Evolutionary conservation across 768 basidiomycete species (phyloP).

Genomic region (Pleurotus tuoliensis): DNA sequence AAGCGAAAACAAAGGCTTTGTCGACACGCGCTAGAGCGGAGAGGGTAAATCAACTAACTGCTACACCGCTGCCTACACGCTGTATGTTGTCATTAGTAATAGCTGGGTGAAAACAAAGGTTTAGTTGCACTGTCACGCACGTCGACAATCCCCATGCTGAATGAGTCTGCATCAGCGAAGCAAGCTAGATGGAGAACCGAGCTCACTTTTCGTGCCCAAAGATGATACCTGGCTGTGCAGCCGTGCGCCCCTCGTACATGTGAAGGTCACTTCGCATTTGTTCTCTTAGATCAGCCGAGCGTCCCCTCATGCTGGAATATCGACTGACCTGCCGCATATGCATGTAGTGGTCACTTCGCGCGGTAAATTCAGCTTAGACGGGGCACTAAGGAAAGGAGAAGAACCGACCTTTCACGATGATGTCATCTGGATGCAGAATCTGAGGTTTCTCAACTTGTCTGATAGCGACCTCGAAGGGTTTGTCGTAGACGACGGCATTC

Average conservation of each 20-base stretch:
- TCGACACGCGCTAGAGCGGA: background rate
- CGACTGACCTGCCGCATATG: constrained; percentile 43
- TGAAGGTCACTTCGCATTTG: constrained; percentile 38
- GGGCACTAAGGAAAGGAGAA: background rate
- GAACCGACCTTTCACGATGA: constrained; percentile 41
- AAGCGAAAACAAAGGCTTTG: background rate
- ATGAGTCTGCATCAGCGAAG: background rate
- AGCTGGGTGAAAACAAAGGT: too few relatives aligned
- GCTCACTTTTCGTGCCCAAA: constrained; percentile 53
- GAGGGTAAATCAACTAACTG: constrained; percentile 21
- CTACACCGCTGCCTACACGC: constrained; percentile 43
- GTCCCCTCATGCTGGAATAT: background rate
- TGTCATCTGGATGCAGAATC: constrained; percentile 48
- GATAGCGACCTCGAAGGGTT: constrained; percentile 43
- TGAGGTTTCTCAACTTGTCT: constrained; percentile 43
- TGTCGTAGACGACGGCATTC: constrained; percentile 54
- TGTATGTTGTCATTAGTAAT: constrained; percentile 7
- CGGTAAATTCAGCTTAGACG: background rate
- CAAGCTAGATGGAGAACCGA: background rate
- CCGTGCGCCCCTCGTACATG: constrained; percentile 56
- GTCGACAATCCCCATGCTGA: constrained; percentile 48
- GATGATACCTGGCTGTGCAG: constrained; percentile 43
- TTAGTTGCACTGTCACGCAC: constrained; percentile 15
- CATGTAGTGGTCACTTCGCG: constrained; percentile 45
- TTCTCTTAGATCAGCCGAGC: background rate